Percentiles rank a stretch among this genome's conserved stretches.
phyloP scores from a whole-genome alignment of 2,329 filamentous ascomycete genomes.

The Exophiala mesophila region DNA sequence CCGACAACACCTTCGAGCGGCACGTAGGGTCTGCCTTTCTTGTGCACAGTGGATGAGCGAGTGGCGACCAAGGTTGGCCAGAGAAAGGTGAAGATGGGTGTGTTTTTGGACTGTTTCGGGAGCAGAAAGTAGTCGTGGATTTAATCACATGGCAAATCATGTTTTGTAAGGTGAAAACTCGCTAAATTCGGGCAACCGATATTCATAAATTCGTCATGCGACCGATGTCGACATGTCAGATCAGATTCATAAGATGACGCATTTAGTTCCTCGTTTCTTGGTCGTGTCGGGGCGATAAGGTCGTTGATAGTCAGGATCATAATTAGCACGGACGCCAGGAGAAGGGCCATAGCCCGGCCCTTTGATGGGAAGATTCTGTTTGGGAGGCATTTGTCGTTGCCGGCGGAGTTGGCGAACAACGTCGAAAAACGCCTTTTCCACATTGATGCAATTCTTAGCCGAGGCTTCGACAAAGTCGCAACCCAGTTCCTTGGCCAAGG shows the following conservation, averaged over 20 bases:
- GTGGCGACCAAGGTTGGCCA: no score
- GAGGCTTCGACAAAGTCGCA: slow-evolving; percentile 97
- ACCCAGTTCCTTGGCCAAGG: slow-evolving; percentile 81
- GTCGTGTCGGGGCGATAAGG: slow-evolving; percentile 22
- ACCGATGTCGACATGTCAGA: background rate
- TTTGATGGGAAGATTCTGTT: slow-evolving; percentile 27
- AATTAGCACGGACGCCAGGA: slow-evolving; percentile 10
- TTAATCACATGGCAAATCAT: no score
- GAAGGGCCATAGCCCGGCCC: slow-evolving; percentile 15
- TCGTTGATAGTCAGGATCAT: slow-evolving; percentile 19
- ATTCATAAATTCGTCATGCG: background rate
- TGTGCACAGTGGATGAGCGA: no score
- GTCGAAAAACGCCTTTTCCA: slow-evolving; percentile 97
- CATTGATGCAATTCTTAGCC: slow-evolving; percentile 96
- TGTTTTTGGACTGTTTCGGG: no score
- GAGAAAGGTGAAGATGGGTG: no score
- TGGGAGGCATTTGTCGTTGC: slow-evolving; percentile 57
- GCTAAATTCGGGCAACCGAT: no score
- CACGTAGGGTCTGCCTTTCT: no score
- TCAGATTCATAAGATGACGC: slow-evolving; percentile 23
- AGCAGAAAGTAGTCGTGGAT: no score
- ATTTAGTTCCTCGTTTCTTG: slow-evolving; percentile 21
- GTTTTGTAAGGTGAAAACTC: no score
- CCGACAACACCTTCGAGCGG: no score
- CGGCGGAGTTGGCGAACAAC: slow-evolving; percentile 86